These are phyloP conservation scores for Coniferiporia sulphurascens DNA, from an alignment of 1,284 basidiomycete species.

Conservation along the genomic window DNA sequence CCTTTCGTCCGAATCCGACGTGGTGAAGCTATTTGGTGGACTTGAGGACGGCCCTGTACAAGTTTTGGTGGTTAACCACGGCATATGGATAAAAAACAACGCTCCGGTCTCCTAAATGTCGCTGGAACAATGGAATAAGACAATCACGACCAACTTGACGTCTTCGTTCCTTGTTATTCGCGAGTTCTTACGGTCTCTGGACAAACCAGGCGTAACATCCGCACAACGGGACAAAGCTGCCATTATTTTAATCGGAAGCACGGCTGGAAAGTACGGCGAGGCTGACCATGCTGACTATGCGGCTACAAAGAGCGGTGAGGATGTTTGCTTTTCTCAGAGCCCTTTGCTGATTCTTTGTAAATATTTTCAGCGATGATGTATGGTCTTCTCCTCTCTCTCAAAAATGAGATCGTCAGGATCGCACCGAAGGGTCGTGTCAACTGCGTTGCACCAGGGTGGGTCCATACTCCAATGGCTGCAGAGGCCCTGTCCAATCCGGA, in stretches of 20 bases:
- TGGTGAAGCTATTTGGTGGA: constrained; percentile 39
- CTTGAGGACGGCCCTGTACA: constrained; percentile 32
- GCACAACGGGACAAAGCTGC: constrained; percentile 47
- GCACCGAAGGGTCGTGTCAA: constrained; percentile 70
- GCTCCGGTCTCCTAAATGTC: constrained; percentile 54
- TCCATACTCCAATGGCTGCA: constrained; percentile 56
- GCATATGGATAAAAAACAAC: constrained; percentile 43
- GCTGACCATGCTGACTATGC: constrained; percentile 63
- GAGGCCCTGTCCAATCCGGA: constrained; percentile 40
- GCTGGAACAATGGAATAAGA: constrained; percentile 60
- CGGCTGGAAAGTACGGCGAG: constrained; percentile 71
- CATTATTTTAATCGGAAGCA: constrained; percentile 65
- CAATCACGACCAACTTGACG: constrained; percentile 61
- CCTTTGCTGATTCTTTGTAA: constrained; percentile 30
- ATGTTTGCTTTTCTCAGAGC: constrained; percentile 19
- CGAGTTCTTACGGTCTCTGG: constrained; percentile 51
- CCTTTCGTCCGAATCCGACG: constrained; percentile 51
- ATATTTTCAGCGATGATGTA: constrained; percentile 66
- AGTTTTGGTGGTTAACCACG: constrained; percentile 63
- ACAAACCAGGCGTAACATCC: constrained; percentile 30
- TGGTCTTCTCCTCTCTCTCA: constrained; percentile 61
- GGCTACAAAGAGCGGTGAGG: constrained; percentile 27
- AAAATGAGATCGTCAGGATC: constrained; percentile 77
- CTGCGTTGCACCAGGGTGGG: constrained; percentile 69
- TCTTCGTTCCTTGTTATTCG: constrained; percentile 63